Conservation (phyloP, 108 stramenopile species). For the Fragilaria crotonensis region DNA sequence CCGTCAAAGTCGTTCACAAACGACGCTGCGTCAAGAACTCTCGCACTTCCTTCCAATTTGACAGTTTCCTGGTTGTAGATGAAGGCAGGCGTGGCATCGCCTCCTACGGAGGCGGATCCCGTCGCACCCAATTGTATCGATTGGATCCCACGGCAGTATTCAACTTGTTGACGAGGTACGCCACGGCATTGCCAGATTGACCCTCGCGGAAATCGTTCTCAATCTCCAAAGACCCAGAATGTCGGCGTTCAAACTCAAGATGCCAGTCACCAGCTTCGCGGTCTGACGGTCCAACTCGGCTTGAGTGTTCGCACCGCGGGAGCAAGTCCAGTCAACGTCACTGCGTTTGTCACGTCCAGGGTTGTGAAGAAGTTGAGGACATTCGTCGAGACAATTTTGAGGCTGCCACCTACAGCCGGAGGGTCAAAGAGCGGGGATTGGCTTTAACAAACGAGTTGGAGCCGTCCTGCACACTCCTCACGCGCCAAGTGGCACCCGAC, state of each 20-base stretch:
- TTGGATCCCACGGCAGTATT: slow-evolving; percentile 3
- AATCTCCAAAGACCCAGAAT: slow-evolving; percentile 28
- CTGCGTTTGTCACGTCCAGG: slow-evolving; percentile 14
- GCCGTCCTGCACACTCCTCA: slow-evolving; percentile 11
- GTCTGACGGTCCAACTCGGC: slow-evolving; percentile 31
- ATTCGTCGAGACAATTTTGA: slow-evolving; percentile 19
- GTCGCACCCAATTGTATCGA: slow-evolving; percentile 22
- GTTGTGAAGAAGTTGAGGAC: slow-evolving; percentile 37
- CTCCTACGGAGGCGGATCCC: slow-evolving; percentile 7
- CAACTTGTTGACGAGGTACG: slow-evolving; percentile 14
- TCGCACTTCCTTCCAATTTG: slow-evolving; percentile 1
- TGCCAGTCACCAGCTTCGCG: slow-evolving; percentile 22
- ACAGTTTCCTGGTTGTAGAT: slow-evolving; percentile 15
- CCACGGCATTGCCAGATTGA: slow-evolving; percentile 9
- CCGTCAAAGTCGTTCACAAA: too few species aligned
- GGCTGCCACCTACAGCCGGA: not conserved
- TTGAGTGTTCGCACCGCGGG: slow-evolving; percentile 32
- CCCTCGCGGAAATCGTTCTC: slow-evolving; percentile 6
- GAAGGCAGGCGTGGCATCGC: slow-evolving; percentile 28
- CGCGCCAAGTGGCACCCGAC: slow-evolving; percentile 15
- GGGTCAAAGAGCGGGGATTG: slow-evolving; percentile 20
- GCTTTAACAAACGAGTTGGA: slow-evolving; percentile 6
- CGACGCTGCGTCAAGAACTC: slow-evolving; percentile 1
- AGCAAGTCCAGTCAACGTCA: not conserved
- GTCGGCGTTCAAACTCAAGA: slow-evolving; percentile 20